Conservation (phyloP, 139 green algal genomes). For the Coccomyxa sp. region DNA sequence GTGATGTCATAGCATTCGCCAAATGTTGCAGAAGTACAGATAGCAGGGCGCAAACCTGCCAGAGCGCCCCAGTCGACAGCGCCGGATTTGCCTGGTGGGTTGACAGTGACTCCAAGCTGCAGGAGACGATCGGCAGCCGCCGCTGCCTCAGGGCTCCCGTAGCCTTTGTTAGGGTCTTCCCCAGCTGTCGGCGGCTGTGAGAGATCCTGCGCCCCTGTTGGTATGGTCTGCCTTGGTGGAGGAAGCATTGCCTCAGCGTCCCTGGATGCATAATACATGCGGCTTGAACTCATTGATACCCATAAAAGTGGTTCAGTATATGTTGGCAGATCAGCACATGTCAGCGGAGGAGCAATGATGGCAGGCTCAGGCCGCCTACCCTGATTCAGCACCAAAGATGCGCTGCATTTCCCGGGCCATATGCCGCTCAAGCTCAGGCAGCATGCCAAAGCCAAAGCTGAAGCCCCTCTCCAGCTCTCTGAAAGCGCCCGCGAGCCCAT, state of each 20-base stretch:
- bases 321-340: not conserved
- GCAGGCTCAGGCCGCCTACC: not conserved
- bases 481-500: not conserved
- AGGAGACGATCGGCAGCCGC: constrained; percentile 36
- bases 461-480: not conserved
- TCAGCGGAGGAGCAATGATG: not conserved
- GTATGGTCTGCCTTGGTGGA: not conserved
- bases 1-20: not conserved
- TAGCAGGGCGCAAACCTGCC: constrained; percentile 28
- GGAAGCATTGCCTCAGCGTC: not conserved
- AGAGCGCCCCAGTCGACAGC: constrained; percentile 58
- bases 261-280: not conserved
- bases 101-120: constrained; percentile 45
- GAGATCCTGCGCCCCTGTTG: constrained; percentile 1
- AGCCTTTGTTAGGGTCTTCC: constrained; percentile 9
- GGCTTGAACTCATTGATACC: not conserved
- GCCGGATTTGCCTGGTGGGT: constrained; percentile 36
- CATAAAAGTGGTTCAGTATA: not conserved
- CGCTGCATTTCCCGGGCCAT: not conserved
- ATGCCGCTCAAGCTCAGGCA: not conserved
- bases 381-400: not conserved
- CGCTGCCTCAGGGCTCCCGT: constrained; percentile 24
- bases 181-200: not conserved
- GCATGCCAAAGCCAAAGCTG: constrained; percentile 1
- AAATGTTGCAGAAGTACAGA: not conserved